Conservation (phyloP, 2,329 filamentous ascomycete species). For the Ophiostoma triangulosporum region DNA sequence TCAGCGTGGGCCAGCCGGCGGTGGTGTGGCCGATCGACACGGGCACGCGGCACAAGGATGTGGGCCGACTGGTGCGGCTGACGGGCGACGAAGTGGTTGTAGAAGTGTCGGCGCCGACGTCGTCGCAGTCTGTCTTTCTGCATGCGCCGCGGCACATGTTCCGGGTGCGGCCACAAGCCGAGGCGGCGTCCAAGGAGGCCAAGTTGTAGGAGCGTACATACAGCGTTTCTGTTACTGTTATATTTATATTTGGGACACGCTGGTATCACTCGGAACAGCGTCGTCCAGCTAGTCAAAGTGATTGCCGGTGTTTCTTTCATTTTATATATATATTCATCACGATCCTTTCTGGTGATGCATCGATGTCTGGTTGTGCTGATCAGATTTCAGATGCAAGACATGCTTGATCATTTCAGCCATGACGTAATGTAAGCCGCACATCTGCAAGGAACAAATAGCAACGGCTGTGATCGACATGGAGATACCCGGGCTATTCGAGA, state of each 20-base stretch:
- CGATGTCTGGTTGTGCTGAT: no score
- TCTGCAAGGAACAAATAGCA: no score
- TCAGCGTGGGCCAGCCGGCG: slow-evolving; percentile 41
- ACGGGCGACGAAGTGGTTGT: slow-evolving; percentile 43
- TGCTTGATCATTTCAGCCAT: not conserved
- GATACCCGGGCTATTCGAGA: no score
- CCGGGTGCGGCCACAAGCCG: slow-evolving; percentile 25
- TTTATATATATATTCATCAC: no score
- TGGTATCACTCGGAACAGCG: no score
- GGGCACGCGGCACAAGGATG: slow-evolving; percentile 44
- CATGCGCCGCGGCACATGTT: slow-evolving; percentile 51
- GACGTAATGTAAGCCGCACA: not conserved
- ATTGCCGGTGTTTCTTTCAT: no score
- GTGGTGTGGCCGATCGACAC: slow-evolving; percentile 49
- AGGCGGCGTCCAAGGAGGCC: slow-evolving; percentile 1
- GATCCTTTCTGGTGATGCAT: no score
- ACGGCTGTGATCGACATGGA: no score
- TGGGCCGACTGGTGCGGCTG: slow-evolving; percentile 40
- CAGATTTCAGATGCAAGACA: not conserved
- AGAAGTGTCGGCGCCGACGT: slow-evolving; percentile 28
- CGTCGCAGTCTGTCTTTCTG: slow-evolving; percentile 31
- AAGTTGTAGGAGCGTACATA: slow-evolving; percentile 9
- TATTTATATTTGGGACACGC: no score
- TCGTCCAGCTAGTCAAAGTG: no score
- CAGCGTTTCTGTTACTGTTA: no score